Evolutionary conservation across 352 stramenopile species (phyloP), one percentile per base, ranked within the genome.

Genomic region (Pythium dissotocum): DNA sequence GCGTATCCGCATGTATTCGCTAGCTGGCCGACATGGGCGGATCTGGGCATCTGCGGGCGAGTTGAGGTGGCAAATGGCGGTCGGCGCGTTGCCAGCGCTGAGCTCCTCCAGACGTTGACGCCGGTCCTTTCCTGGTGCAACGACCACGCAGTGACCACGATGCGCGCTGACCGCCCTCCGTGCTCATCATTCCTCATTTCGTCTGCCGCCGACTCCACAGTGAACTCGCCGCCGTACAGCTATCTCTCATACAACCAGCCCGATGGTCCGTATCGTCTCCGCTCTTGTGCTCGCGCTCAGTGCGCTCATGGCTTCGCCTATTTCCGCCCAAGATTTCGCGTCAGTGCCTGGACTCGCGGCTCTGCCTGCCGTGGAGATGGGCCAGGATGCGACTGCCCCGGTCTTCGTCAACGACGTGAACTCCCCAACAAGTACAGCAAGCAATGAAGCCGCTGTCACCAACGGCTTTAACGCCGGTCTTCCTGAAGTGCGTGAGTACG

Each of bases 341-440:
- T 24, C 58, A 2, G 44, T 58, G 42, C 58, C 57, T 12, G 57
- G 26, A 2, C 54, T 59, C 55, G 63, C 42, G 9, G 54, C 63
- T 28, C 49, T 58, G 12, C 35, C 30, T n/a, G 32, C 16, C n/a
- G 13, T n/a, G 30, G 55, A 59, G 18, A 36, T 57, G 48, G 21
- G 28, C 24, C 16, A 59, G 30, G 48, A 73, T 32, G 38, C 40
- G 32, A 24, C 14, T 18, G 42, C 55, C 3, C 24, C 42, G 2
- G 42, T 61, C 30, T 69, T 69, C 63, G 57, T 69, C 24, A 73
- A 73, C 61, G 61, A 73, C 48, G 61, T 54, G 2, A 69, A 73
- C 56, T 13, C 38, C 2, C 38, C 26, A 14, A 5, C 16, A 6
- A 33, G n/a, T 8, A 32, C 52, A 12, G 12, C 36, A 1, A n/a